phyloP scores from a whole-genome alignment of 345 rosid species.

The Dipteronia dyeriana region DNA sequence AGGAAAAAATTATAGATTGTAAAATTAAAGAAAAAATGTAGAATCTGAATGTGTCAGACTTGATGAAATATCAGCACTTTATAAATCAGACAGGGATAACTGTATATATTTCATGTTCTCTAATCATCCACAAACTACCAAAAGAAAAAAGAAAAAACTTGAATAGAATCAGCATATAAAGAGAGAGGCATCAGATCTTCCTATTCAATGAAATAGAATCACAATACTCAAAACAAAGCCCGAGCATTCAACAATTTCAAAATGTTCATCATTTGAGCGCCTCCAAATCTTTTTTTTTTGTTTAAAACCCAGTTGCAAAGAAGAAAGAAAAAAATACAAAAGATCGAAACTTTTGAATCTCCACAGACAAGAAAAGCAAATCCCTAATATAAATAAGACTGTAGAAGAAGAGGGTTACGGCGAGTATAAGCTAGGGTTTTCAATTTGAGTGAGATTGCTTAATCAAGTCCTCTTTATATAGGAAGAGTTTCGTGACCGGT shows the following conservation, averaged over 20 bases:
- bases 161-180: too few species aligned
- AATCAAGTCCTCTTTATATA: neutral
- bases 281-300: too few species aligned
- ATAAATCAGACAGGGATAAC: constrained; percentile 32
- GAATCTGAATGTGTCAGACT: neutral
- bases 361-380: too few species aligned
- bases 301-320: too few species aligned
- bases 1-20: neutral
- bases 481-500: neutral
- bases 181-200: constrained; percentile 55
- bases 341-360: neutral
- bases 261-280: constrained; percentile 39
- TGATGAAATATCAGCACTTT: constrained; percentile 26
- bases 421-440: neutral
- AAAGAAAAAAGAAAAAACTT: neutral
- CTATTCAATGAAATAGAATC: constrained; percentile 40
- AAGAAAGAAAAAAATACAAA: neutral
- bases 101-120: constrained; percentile 19
- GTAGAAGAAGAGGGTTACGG: neutral
- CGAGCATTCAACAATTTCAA: constrained; percentile 27
- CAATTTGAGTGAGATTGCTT: neutral
- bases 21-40: neutral
- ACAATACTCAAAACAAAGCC: constrained; percentile 16
- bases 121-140: constrained; percentile 1
- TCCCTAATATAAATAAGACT: too few species aligned